Percentiles rank a stretch among this genome's conserved stretches.
These are phyloP conservation scores for Myxozyma mucilagina DNA, from an alignment of 805 yeast species.

Conservation along the genomic window DNA sequence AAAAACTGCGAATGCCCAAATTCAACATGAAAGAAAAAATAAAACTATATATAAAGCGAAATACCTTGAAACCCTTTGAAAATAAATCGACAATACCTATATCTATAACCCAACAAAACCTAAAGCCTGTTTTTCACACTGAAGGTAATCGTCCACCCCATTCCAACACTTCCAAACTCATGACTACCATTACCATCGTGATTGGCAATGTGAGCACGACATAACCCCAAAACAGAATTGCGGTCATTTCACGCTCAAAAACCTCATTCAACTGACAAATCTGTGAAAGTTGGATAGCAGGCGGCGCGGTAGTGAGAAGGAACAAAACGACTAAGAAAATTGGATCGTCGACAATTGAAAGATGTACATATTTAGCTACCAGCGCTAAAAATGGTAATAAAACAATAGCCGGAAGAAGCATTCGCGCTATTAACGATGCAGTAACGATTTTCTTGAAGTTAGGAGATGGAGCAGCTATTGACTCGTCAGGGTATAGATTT, in stretches of 20 bases:
- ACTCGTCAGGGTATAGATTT: constrained; percentile 57
- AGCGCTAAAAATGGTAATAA: constrained; percentile 56
- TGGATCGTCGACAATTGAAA: constrained; percentile 55
- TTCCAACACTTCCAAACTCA: constrained; percentile 55
- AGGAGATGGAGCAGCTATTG: constrained; percentile 41
- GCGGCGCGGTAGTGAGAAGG: constrained; percentile 61
- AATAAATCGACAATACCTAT: neutral
- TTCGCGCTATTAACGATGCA: constrained; percentile 57
- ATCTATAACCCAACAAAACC: neutral
- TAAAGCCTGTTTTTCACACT: neutral
- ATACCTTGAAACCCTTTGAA: neutral
- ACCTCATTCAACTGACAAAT: constrained; percentile 62
- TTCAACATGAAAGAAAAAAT: too few relatives aligned
- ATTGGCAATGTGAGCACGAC: constrained; percentile 61
- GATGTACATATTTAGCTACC: constrained; percentile 52
- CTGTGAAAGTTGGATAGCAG: constrained; percentile 67
- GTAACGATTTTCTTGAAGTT: constrained; percentile 45
- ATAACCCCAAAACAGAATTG: constrained; percentile 68
- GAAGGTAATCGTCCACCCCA: constrained; percentile 45
- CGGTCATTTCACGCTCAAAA: constrained; percentile 64
- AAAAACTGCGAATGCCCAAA: too few relatives aligned
- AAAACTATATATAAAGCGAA: too few relatives aligned
- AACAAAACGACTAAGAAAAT: constrained; percentile 61
- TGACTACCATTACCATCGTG: constrained; percentile 56
- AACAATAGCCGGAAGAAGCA: constrained; percentile 59